Conservation (phyloP, 331 rosid genomes). For the Acacia pycnantha region DNA sequence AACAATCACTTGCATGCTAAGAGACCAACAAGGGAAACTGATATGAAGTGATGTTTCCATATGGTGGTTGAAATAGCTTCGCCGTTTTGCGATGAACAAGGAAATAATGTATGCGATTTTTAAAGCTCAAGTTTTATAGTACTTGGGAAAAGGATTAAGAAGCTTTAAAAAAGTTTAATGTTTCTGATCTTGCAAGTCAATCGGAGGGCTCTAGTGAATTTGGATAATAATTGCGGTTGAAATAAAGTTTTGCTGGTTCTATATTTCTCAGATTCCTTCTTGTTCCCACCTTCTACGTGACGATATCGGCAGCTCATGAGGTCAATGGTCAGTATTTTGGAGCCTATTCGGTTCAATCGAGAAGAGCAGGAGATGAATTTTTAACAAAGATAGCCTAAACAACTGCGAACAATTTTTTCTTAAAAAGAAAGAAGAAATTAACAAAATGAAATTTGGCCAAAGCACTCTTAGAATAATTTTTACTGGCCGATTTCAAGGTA, state of each 20-base stretch:
- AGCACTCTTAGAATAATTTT: no score
- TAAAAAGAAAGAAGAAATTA: no score
- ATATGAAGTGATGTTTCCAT: slow-evolving; percentile 42
- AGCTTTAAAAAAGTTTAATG: background rate
- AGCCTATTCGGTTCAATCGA: no score
- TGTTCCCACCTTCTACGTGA: background rate
- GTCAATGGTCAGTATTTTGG: background rate
- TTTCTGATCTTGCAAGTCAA: background rate
- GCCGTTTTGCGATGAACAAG: slow-evolving; percentile 17
- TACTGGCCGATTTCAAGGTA: background rate
- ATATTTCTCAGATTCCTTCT: background rate
- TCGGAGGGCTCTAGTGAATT: background rate
- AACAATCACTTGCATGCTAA: background rate
- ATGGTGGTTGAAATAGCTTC: slow-evolving; percentile 75
- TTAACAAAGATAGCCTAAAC: no score
- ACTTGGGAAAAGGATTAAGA: background rate
- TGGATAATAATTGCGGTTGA: background rate
- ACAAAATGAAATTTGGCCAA: background rate
- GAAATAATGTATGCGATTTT: slow-evolving; percentile 73
- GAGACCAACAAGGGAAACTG: background rate
- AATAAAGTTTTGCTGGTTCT: background rate
- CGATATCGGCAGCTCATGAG: slow-evolving; percentile 59
- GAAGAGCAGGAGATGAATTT: no score
- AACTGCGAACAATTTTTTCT: no score
- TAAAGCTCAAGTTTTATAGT: slow-evolving; percentile 42